Evolutionary conservation across 2,329 filamentous ascomycete genomes (phyloP).

Genomic region (Aureobasidium sp.): DNA sequence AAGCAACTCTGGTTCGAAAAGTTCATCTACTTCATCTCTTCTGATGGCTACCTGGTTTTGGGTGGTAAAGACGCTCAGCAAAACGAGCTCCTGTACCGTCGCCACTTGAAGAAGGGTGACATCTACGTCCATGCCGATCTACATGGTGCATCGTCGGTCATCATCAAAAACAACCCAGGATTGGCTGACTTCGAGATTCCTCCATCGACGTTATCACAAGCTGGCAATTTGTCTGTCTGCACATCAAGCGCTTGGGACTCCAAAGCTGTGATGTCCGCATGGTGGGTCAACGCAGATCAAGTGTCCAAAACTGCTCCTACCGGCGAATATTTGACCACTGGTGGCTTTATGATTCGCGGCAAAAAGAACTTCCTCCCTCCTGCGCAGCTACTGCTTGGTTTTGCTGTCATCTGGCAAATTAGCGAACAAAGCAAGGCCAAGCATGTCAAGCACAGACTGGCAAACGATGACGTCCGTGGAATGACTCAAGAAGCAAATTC

Average conservation of each 20-base stretch:
- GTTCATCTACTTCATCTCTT: slow-evolving; percentile 90
- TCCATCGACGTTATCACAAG: slow-evolving; percentile 84
- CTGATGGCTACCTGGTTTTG: slow-evolving; percentile 87
- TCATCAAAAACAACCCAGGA: slow-evolving; percentile 80
- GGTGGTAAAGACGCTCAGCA: slow-evolving; percentile 82
- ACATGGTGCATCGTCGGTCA: slow-evolving; percentile 71
- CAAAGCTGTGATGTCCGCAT: slow-evolving; percentile 90
- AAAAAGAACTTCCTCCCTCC: slow-evolving; percentile 90
- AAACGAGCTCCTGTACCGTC: slow-evolving; percentile 84
- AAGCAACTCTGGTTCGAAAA: slow-evolving; percentile 95
- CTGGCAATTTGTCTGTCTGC: slow-evolving; percentile 75
- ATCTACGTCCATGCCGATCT: slow-evolving; percentile 88
- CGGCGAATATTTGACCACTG: slow-evolving; percentile 72
- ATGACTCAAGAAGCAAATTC: slow-evolving; percentile 18
- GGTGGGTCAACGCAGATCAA: slow-evolving; percentile 89
- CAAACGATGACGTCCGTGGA: slow-evolving; percentile 31
- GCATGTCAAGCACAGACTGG: slow-evolving; percentile 67
- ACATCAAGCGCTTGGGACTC: slow-evolving; percentile 91
- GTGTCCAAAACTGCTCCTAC: slow-evolving; percentile 76
- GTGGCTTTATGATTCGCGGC: slow-evolving; percentile 73
- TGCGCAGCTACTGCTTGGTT: slow-evolving; percentile 77
- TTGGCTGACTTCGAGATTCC: slow-evolving; percentile 80
- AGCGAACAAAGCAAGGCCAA: slow-evolving; percentile 79
- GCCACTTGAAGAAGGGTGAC: slow-evolving; percentile 80
- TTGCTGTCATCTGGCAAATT: slow-evolving; percentile 80